These are phyloP conservation scores for Penicillium simplicissimum DNA, from an alignment of 495 filamentous ascomycete genomes.

Conservation along the genomic window DNA sequence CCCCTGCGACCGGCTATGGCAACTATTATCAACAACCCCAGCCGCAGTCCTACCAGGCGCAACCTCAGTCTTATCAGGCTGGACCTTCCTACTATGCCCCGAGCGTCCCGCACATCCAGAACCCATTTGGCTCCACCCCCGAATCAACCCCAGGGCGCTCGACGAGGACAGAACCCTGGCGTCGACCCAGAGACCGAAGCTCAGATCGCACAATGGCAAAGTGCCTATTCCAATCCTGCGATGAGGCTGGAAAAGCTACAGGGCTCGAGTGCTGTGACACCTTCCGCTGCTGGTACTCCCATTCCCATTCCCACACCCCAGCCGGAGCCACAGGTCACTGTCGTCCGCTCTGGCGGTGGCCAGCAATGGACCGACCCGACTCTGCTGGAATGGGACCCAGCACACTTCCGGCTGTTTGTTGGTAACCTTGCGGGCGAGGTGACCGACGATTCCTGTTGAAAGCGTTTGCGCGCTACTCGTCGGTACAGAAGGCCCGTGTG, in stretches of 20 bases:
- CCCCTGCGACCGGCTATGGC: slow-evolving; percentile 37
- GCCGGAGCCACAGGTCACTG: slow-evolving; percentile 62
- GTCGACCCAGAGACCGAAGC: slow-evolving; percentile 86
- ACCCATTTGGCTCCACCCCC: slow-evolving; percentile 72
- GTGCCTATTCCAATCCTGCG: slow-evolving; percentile 67
- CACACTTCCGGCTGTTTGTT: slow-evolving; percentile 92
- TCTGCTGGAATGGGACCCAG: slow-evolving; percentile 93
- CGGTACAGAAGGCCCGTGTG: slow-evolving; percentile 90
- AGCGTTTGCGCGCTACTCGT: slow-evolving; percentile 85
- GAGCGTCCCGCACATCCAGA: slow-evolving; percentile 73
- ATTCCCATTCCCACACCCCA: slow-evolving; percentile 44
- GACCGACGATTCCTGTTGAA: slow-evolving; percentile 95
- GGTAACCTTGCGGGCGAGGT: slow-evolving; percentile 98
- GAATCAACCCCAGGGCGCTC: slow-evolving; percentile 39
- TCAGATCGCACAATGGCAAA: slow-evolving; percentile 96
- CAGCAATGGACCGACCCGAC: slow-evolving; percentile 84
- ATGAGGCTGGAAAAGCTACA: slow-evolving; percentile 26
- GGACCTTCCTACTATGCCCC: slow-evolving; percentile 55
- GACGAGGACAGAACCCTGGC: slow-evolving; percentile 41
- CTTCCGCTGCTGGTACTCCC: slow-evolving; percentile 37
- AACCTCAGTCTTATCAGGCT: slow-evolving; percentile 41
- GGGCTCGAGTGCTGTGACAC: slow-evolving; percentile 32
- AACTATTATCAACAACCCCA: slow-evolving; percentile 38
- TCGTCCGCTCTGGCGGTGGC: slow-evolving; percentile 82
- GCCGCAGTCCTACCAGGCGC: slow-evolving; percentile 40